Evolutionary conservation across 805 yeast genomes (phyloP), one percentile per base, ranked within the genome.

Genomic region (Candida tibetensis): DNA sequence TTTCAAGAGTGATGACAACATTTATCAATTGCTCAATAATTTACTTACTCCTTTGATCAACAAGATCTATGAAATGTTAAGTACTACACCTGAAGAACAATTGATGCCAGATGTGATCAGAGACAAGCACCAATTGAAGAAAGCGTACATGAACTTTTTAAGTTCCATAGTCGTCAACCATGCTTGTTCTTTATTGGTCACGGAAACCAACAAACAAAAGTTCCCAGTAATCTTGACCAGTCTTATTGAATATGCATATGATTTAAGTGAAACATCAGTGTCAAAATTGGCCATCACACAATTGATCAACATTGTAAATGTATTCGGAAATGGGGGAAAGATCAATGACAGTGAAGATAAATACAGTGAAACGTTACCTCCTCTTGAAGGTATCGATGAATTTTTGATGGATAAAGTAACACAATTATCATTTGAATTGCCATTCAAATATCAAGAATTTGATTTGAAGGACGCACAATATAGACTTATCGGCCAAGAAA

Each of bases 391-490:
- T 5, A 76, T 86, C 34, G 82, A 84, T 39, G 80, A 77, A 30
- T 77, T 78, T 52, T 72, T 90, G 41, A 77, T 86, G 60, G 78
- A 81, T 35, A 82, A 81, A 47, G 70, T 79, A 18, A 74, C 89
- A 3, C 74, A 82, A 34, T 64, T 86, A 38, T 71, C 82, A 25
- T 85, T 88, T 66, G 90, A 87, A 57, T 66, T 88, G 33, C 87
- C 95, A n/a, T 81, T 86, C 57, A 81, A 83, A 48, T 75, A 81
- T 25, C 74, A 74, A 22, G 74, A 71, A 26, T 81, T 82, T 50
- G 77, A 82, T 52, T 65, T 81, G 34, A 77, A 79, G 46, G 96
- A 89, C 58, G 95, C 95, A 4, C 90, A 86, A 55, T 77, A 76
- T 47, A 74, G 91, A 52, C 72, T 81, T 42, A 72, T 85, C 27